Conservation (phyloP, 176 grass and related monocot genomes). For the Alopecurus myosuroides region DNA sequence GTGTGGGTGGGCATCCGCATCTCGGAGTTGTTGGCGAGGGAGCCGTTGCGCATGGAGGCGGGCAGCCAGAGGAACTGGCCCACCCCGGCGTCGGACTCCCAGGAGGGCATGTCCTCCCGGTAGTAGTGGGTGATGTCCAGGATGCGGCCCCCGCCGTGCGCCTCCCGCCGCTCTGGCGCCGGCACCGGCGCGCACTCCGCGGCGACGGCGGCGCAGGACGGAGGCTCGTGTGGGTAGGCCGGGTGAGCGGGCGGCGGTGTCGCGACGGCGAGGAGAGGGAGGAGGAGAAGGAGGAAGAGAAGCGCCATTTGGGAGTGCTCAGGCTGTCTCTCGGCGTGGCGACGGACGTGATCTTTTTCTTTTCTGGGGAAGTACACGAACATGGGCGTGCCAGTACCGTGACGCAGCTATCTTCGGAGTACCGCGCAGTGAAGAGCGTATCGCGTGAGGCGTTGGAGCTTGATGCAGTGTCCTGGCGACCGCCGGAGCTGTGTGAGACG, state of each 20-base stretch:
- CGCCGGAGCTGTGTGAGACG: too few relatives aligned
- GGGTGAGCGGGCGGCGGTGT: conserved; percentile 15
- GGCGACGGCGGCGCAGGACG: conserved; percentile 17
- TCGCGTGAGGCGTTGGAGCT: too few relatives aligned
- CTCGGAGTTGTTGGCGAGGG: conserved; percentile 47
- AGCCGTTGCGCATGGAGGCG: conserved; percentile 56
- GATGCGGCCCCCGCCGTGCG: conserved; percentile 51
- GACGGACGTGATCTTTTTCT: neutral
- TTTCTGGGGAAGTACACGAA: neutral
- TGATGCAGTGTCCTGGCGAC: too few relatives aligned
- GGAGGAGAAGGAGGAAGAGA: conserved; percentile 24
- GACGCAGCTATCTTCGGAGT: too few relatives aligned
- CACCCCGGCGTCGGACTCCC: conserved; percentile 42
- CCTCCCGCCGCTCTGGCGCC: conserved; percentile 33
- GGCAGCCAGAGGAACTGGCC: conserved; percentile 52
- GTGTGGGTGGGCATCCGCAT: conserved; percentile 51
- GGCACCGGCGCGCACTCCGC: neutral
- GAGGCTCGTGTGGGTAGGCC: conserved; percentile 1
- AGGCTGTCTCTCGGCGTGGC: neutral
- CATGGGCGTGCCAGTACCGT: neutral
- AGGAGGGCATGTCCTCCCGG: conserved; percentile 60
- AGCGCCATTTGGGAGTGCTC: neutral
- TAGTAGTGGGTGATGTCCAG: conserved; percentile 68
- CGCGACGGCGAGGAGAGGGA: neutral
- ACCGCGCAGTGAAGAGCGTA: too few relatives aligned